These are phyloP conservation scores for Talaromyces rugulosus DNA, from an alignment of 2,329 filamentous ascomycete species.

Conservation along the genomic window DNA sequence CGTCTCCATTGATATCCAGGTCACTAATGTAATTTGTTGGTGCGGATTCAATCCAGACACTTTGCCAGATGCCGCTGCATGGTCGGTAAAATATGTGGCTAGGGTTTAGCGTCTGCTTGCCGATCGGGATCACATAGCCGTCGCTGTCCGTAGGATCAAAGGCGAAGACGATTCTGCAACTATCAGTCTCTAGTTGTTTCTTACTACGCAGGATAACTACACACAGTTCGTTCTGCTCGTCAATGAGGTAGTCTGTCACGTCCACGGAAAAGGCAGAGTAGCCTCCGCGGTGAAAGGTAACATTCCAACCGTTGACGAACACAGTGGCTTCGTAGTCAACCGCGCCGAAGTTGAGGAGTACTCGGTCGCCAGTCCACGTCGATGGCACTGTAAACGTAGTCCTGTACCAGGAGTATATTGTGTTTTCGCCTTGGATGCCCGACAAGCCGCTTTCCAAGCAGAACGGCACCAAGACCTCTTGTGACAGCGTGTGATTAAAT, in stretches of 20 bases:
- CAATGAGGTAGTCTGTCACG: constrained; percentile 38
- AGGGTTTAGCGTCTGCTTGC: constrained; percentile 58
- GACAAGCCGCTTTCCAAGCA: constrained; percentile 53
- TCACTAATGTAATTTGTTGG: neutral
- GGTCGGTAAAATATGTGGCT: constrained; percentile 64
- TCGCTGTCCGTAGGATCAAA: constrained; percentile 62
- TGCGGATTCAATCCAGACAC: constrained; percentile 60
- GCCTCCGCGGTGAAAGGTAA: constrained; percentile 54
- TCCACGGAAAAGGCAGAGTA: constrained; percentile 61
- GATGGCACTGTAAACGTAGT: constrained; percentile 47
- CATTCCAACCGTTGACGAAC: constrained; percentile 52
- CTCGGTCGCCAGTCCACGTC: constrained; percentile 30
- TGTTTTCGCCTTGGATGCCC: constrained; percentile 41
- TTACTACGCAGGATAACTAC: neutral
- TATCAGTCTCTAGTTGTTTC: neutral
- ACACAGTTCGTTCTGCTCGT: neutral
- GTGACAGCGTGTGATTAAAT: constrained; percentile 38
- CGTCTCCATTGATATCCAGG: neutral
- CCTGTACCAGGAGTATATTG: constrained; percentile 45
- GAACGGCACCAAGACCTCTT: constrained; percentile 50
- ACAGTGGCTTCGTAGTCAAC: constrained; percentile 51
- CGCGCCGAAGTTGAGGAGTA: constrained; percentile 46
- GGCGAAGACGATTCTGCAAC: constrained; percentile 57
- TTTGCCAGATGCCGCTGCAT: constrained; percentile 71
- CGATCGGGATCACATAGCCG: constrained; percentile 57